Conservation (phyloP, 1,284 basidiomycete species). For the Cutaneotrichosporon mucoides region DNA sequence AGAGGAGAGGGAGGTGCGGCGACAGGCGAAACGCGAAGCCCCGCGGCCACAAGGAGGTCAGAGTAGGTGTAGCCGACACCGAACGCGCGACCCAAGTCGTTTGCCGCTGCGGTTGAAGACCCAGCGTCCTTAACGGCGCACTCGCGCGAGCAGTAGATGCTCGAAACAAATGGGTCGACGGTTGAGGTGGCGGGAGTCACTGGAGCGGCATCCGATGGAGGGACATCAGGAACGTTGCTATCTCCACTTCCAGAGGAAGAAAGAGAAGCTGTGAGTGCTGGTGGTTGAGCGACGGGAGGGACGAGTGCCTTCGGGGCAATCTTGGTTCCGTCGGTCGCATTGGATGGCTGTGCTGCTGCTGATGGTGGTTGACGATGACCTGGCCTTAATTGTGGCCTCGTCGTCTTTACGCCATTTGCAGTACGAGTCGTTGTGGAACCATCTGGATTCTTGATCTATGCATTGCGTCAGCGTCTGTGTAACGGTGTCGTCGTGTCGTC, state of each 20-base stretch:
- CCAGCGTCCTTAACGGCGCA: constrained; percentile 33
- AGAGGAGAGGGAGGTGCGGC: constrained; percentile 39
- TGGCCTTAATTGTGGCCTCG: constrained; percentile 29
- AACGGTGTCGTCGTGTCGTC: no score
- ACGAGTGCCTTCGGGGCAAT: neutral
- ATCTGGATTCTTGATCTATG: constrained; percentile 44
- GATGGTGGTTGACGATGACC: neutral
- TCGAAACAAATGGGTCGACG: constrained; percentile 22
- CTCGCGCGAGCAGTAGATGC: constrained; percentile 39
- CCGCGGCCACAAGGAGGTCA: constrained; percentile 6
- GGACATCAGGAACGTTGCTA: constrained; percentile 3
- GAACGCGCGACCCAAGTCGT: constrained; percentile 30
- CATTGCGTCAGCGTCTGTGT: neutral
- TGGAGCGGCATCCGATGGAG: neutral
- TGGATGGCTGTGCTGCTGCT: no score
- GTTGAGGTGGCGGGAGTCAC: neutral
- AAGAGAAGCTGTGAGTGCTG: neutral
- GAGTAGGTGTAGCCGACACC: constrained; percentile 16
- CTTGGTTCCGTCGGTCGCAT: neutral
- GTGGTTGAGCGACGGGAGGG: neutral
- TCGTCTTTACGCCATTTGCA: constrained; percentile 39
- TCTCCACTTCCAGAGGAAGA: neutral
- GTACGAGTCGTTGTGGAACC: constrained; percentile 42
- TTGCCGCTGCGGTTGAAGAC: constrained; percentile 18
- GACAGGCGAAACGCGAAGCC: constrained; percentile 8